A percentile compares a stretch with the other conserved stretches of the same genome.
Evolutionary conservation across 495 filamentous ascomycete genomes (phyloP).

Genomic region (Aspergillus diversus): DNA sequence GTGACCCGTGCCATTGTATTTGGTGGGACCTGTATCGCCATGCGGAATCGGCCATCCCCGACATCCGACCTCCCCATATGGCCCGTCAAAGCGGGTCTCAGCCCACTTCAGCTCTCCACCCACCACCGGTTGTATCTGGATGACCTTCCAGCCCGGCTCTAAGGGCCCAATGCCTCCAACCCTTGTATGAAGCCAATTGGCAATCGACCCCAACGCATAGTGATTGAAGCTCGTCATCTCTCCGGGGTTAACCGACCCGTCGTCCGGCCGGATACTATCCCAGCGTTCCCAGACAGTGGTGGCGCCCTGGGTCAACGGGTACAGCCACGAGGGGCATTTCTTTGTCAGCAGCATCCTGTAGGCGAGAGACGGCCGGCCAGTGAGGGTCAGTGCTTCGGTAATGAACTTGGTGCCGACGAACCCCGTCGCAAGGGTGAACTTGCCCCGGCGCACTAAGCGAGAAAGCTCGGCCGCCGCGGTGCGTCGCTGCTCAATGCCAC

Average conservation of each 20-base stretch:
- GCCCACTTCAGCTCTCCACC: neutral
- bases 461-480: neutral
- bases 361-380: slow-evolving; percentile 32
- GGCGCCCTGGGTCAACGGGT: slow-evolving; percentile 52
- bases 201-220: slow-evolving; percentile 49
- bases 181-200: neutral
- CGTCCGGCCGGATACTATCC: slow-evolving; percentile 50
- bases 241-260: slow-evolving; percentile 55
- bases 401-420: slow-evolving; percentile 59
- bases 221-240: slow-evolving; percentile 60
- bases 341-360: slow-evolving; percentile 47
- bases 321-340: slow-evolving; percentile 51
- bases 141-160: neutral
- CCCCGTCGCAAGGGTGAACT: slow-evolving; percentile 53
- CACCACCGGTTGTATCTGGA: slow-evolving; percentile 2
- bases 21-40: neutral
- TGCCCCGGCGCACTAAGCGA: neutral
- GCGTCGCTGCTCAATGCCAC: neutral
- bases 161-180: neutral
- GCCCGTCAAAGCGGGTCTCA: neutral
- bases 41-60: neutral
- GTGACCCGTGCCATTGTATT: neutral
- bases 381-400: slow-evolving; percentile 43
- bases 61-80: neutral
- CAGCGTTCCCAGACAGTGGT: slow-evolving; percentile 62